A percentile compares a stretch with the other conserved stretches of the same genome.
phyloP scores from a whole-genome alignment of 2,329 filamentous ascomycete species.

The Ceratocystis eucalypticola region DNA sequence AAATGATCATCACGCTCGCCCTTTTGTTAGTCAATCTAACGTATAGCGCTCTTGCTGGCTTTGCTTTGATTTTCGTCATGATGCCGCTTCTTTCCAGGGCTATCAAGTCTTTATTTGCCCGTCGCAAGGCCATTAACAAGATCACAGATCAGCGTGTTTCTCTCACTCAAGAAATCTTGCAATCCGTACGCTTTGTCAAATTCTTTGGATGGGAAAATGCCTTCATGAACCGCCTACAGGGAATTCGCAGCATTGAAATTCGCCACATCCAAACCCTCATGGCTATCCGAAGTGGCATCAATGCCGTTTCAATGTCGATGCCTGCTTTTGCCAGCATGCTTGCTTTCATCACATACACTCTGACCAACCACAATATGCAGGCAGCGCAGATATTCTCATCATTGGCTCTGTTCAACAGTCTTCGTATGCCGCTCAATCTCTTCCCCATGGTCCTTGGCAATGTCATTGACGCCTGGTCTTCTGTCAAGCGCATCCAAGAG shows the following conservation, averaged over 20 bases:
- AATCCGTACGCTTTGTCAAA: conserved; percentile 88
- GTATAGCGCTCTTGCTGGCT: conserved; percentile 81
- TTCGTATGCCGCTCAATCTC: conserved; percentile 80
- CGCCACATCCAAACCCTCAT: conserved; percentile 70
- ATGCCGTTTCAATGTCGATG: conserved; percentile 69
- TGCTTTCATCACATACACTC: conserved; percentile 71
- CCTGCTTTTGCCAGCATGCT: conserved; percentile 94
- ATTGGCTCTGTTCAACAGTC: conserved; percentile 79
- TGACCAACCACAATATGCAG: conserved; percentile 51
- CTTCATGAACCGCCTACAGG: conserved; percentile 62
- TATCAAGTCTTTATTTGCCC: conserved; percentile 61
- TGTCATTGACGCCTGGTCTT: conserved; percentile 78
- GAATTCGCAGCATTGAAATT: conserved; percentile 66
- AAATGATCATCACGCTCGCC: conserved; percentile 63
- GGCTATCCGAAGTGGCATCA: conserved; percentile 71
- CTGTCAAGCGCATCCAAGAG: conserved; percentile 71
- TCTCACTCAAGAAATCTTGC: conserved; percentile 81
- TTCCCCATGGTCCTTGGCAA: conserved; percentile 80
- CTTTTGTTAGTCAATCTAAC: conserved; percentile 75
- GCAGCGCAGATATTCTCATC: conserved; percentile 84
- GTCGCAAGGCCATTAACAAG: conserved; percentile 74
- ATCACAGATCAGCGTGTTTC: conserved; percentile 86
- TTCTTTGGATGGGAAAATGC: conserved; percentile 91
- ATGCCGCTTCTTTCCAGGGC: conserved; percentile 65
- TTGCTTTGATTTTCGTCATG: conserved; percentile 64